Evolutionary conservation across 225 moss, liverwort and hornwort genomes (phyloP).

Genomic region (Straminergon stramineum): DNA sequence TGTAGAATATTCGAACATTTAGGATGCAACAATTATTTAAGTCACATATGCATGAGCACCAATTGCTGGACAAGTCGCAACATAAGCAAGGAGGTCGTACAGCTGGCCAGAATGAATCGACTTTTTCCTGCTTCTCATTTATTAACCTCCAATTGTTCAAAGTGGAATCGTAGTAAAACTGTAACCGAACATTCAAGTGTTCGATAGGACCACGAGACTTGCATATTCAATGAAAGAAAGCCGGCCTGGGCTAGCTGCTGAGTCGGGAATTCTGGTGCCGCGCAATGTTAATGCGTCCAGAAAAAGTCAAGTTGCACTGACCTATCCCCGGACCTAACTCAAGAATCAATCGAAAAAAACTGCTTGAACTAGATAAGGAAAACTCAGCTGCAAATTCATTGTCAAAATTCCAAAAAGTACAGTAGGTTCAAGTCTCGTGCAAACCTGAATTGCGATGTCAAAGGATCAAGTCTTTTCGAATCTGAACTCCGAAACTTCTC

Average conservation of each 20-base stretch:
- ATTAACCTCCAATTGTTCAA: not conserved
- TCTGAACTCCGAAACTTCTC: not conserved
- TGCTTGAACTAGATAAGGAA: not conserved
- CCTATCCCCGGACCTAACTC: not conserved
- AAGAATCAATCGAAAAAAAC: not conserved
- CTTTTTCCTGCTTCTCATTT: not conserved
- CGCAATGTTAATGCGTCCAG: not conserved
- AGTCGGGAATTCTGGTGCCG: not conserved
- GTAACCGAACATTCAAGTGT: not conserved
- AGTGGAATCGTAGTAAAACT: not conserved
- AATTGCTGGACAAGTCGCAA: not conserved
- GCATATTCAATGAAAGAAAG: not conserved
- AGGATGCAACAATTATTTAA: not conserved
- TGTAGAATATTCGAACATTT: not conserved
- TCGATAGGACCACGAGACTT: not conserved
- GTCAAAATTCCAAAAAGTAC: not conserved
- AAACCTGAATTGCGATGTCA: not conserved
- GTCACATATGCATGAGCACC: not conserved
- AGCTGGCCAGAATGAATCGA: not conserved
- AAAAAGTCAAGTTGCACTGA: not conserved
- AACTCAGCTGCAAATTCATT: not conserved
- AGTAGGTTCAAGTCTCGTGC: no score
- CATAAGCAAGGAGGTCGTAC: not conserved
- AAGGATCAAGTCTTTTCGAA: not conserved
- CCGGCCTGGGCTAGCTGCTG: not conserved